phyloP scores from a whole-genome alignment of 192 early-diverging fungal species.

The Gamsiella multidivaricata region DNA sequence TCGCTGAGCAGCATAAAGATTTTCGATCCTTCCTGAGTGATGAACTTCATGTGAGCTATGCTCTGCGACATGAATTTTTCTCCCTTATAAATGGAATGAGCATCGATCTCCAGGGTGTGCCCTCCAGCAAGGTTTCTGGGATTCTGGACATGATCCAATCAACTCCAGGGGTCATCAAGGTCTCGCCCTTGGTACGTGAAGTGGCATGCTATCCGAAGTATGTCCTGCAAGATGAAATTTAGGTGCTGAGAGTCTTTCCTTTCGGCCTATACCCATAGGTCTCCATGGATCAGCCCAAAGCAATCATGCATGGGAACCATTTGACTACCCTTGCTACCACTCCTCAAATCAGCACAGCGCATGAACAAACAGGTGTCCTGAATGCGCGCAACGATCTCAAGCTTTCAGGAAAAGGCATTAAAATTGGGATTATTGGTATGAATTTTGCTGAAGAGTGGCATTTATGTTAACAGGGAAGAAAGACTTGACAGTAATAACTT shows the following conservation, averaged over 20 bases:
- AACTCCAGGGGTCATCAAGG: slow-evolving; percentile 24
- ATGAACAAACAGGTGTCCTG: slow-evolving; percentile 56
- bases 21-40: slow-evolving; percentile 13
- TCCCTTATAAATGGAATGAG: slow-evolving; percentile 40
- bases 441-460: neutral
- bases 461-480: no score
- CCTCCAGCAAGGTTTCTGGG: neutral
- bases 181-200: slow-evolving; percentile 44
- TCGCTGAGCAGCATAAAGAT: slow-evolving; percentile 13
- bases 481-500: neutral
- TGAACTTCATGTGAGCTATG: slow-evolving; percentile 10
- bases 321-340: slow-evolving; percentile 11
- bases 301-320: slow-evolving; percentile 13
- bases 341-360: slow-evolving; percentile 48
- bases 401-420: slow-evolving; percentile 35
- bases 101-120: slow-evolving; percentile 22
- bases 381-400: slow-evolving; percentile 30
- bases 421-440: slow-evolving; percentile 63
- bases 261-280: no score
- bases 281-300: slow-evolving; percentile 26
- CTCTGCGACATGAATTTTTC: slow-evolving; percentile 40
- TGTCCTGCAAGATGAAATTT: no score
- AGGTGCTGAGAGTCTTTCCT: no score
- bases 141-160: slow-evolving; percentile 27
- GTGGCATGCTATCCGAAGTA: no score